Evolutionary conservation across 2,329 filamentous ascomycete species (phyloP).

Genomic region (Aureobasidium melanogenum): DNA sequence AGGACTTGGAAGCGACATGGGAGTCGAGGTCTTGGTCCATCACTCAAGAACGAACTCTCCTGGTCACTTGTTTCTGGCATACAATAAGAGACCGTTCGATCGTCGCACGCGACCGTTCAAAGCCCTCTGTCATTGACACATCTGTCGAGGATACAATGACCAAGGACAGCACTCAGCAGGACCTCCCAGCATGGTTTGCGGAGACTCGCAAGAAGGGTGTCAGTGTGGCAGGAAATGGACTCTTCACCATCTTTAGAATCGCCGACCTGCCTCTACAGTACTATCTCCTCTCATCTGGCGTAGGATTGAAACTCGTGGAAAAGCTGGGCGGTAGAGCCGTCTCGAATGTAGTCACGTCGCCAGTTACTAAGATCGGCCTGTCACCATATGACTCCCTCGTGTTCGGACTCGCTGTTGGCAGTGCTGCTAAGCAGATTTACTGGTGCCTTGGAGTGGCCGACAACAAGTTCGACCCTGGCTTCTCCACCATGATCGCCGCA

Average conservation of each 20-base stretch:
- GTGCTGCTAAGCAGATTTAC: constrained; percentile 20
- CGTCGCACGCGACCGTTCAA: neutral
- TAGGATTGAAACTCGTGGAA: constrained; percentile 2
- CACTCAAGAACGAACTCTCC: neutral
- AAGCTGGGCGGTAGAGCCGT: constrained; percentile 13
- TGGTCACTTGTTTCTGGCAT: neutral
- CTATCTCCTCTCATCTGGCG: constrained; percentile 15
- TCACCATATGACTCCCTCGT: constrained; percentile 19
- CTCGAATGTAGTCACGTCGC: constrained; percentile 2
- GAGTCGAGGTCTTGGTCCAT: neutral
- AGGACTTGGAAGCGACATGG: neutral
- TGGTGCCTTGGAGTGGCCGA: constrained; percentile 20
- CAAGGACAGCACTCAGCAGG: neutral
- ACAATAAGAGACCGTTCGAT: neutral
- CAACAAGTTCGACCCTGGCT: constrained; percentile 14
- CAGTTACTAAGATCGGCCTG: constrained; percentile 15
- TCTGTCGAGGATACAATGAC: neutral
- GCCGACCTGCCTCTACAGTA: constrained; percentile 19
- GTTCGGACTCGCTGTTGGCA: constrained; percentile 18
- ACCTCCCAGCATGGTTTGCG: constrained; percentile 14
- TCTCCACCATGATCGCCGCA: constrained; percentile 14
- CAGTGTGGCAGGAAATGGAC: constrained; percentile 13
- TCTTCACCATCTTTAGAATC: constrained; percentile 15
- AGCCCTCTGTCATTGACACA: neutral
- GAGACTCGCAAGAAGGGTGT: constrained; percentile 13